Conservation (phyloP, 352 stramenopile species). For the Achlya hypogyna region DNA sequence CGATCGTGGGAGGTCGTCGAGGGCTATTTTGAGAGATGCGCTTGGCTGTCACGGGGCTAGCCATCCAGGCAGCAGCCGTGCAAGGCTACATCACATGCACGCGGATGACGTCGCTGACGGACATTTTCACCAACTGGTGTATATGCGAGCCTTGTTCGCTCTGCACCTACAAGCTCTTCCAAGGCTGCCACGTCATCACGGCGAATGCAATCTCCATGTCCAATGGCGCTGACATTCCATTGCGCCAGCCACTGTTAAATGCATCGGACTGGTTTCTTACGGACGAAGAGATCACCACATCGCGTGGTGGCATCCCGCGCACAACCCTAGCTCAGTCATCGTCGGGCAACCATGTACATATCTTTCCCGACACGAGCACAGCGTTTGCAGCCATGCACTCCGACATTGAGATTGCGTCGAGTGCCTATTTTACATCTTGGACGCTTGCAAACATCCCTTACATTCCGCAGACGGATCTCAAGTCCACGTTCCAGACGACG, state of each 20-base stretch:
- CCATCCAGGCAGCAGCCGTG: neutral
- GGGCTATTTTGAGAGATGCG: neutral
- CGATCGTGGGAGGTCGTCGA: slow-evolving; percentile 10
- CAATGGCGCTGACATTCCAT: slow-evolving; percentile 2
- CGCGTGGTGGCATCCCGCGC: slow-evolving; percentile 35
- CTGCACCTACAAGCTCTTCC: slow-evolving; percentile 26
- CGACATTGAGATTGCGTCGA: slow-evolving; percentile 25
- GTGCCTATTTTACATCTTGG: neutral
- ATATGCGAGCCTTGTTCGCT: slow-evolving; percentile 29
- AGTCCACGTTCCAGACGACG: neutral
- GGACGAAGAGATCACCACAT: slow-evolving; percentile 37
- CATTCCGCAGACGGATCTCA: neutral
- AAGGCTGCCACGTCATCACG: neutral
- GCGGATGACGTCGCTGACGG: neutral
- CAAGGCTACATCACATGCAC: slow-evolving; percentile 4
- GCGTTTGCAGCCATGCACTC: slow-evolving; percentile 46
- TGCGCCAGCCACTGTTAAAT: slow-evolving; percentile 37
- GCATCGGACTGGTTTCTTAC: slow-evolving; percentile 52
- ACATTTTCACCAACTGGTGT: slow-evolving; percentile 23
- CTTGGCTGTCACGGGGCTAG: neutral
- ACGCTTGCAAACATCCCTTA: neutral
- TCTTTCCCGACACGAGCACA: slow-evolving; percentile 29
- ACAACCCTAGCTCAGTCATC: slow-evolving; percentile 38
- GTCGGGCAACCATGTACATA: slow-evolving; percentile 38
- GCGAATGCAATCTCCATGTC: neutral